Evolutionary conservation across 345 rosid genomes (phyloP).

Genomic region (Stellera chamaejasme): DNA sequence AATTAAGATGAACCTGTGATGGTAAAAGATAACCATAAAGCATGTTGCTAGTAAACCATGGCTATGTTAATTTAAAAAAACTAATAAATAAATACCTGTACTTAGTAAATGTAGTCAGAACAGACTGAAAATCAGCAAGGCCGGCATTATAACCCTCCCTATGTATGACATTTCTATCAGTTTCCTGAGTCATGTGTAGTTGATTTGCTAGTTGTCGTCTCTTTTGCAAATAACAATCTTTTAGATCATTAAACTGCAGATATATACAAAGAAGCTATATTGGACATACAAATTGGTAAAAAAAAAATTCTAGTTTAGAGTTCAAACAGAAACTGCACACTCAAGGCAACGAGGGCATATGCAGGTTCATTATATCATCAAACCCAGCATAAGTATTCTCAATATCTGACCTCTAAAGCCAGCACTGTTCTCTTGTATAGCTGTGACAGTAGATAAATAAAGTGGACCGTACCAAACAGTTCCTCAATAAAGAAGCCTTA

Average conservation of each 20-base stretch:
- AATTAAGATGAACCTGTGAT: not conserved
- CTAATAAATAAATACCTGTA: conserved; percentile 53
- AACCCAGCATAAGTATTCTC: not conserved
- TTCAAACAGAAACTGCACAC: not conserved
- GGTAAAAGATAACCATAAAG: conserved; percentile 5
- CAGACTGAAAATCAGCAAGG: conserved; percentile 89
- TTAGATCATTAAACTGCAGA: conserved; percentile 78
- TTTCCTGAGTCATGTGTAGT: conserved; percentile 44
- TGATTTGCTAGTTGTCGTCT: conserved; percentile 69
- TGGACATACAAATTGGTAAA: not conserved
- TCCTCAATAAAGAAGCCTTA: no score
- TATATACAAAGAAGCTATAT: conserved; percentile 5
- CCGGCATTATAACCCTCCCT: conserved; percentile 83
- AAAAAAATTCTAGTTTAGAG: not conserved
- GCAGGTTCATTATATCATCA: not conserved
- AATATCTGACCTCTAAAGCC: not conserved
- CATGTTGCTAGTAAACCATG: not conserved
- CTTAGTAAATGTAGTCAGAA: conserved; percentile 69
- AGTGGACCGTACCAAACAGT: no score
- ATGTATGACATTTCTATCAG: conserved; percentile 50
- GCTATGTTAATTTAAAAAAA: not conserved
- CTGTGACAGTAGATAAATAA: no score
- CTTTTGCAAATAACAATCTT: conserved; percentile 95
- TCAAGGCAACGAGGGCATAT: not conserved
- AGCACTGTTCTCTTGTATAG: no score